Percentiles rank a stretch among this genome's conserved stretches.
Conservation (phyloP, 208 protist species). For the Leishmania arabica region DNA sequence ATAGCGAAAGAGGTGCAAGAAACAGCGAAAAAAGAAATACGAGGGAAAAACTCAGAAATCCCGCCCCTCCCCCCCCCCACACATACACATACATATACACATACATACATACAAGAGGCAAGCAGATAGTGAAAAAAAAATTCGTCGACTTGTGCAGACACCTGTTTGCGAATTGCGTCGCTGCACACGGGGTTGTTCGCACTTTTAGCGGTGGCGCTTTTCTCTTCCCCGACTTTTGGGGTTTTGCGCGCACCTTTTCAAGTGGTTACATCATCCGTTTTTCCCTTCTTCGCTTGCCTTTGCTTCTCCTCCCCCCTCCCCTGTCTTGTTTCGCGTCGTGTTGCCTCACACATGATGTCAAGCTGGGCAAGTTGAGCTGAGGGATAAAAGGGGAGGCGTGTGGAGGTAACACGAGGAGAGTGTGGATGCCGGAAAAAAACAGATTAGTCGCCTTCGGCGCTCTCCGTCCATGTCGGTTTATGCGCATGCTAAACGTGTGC, state of each 20-base stretch:
- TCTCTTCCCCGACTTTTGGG: background rate
- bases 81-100: too few species aligned
- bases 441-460: background rate
- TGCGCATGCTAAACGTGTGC: background rate
- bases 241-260: background rate
- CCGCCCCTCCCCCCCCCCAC: too few species aligned
- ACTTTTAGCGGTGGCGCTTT: background rate
- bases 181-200: background rate
- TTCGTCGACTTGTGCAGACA: background rate
- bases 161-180: background rate
- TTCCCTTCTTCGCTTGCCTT: background rate
- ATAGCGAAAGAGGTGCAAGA: background rate
- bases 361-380: background rate
- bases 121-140: background rate
- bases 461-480: background rate
- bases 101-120: background rate
- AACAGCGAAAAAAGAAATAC: background rate
- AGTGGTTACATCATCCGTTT: background rate
- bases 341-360: background rate
- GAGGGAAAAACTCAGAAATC: background rate
- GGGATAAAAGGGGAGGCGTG: background rate
- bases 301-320: background rate
- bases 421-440: background rate
- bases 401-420: background rate
- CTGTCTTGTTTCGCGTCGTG: background rate